Conservation (phyloP, 1,139 yeast genomes). For the Blastobotrys buckinghamii region DNA sequence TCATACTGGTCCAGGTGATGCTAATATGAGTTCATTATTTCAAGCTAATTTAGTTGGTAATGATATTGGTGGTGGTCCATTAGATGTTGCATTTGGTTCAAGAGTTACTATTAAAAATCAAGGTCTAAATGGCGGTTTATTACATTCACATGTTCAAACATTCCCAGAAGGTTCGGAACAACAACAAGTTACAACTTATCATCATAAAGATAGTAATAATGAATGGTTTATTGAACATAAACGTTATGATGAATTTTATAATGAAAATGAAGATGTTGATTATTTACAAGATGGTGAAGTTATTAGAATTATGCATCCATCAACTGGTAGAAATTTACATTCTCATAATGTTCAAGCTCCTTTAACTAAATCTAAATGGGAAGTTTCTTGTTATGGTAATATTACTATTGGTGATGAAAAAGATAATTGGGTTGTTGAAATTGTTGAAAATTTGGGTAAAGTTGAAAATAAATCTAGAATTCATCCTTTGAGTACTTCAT, state of each 20-base stretch:
- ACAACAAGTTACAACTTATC: conserved; percentile 93
- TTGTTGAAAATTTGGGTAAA: conserved; percentile 66
- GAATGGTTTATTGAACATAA: conserved; percentile 81
- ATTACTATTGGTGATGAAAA: conserved; percentile 78
- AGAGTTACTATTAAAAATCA: conserved; percentile 77
- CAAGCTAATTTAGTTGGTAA: conserved; percentile 88
- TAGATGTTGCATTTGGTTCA: conserved; percentile 81
- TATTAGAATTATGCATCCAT: conserved; percentile 71
- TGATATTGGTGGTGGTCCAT: conserved; percentile 77
- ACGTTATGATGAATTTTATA: conserved; percentile 52
- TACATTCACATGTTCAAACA: conserved; percentile 91
- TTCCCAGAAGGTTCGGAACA: conserved; percentile 95
- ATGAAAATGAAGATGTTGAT: conserved; percentile 48
- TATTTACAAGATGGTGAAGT: conserved; percentile 65
- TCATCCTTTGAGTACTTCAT: conserved; percentile 83
- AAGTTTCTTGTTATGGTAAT: conserved; percentile 94
- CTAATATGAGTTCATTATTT: conserved; percentile 93
- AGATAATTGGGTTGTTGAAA: conserved; percentile 92
- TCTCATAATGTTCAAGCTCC: conserved; percentile 84
- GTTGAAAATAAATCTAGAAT: conserved; percentile 50
- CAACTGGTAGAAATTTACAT: conserved; percentile 87
- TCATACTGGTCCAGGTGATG: conserved; percentile 92
- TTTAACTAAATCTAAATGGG: conserved; percentile 59
- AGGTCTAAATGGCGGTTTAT: conserved; percentile 85
- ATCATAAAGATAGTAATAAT: conserved; percentile 88